phyloP scores from a whole-genome alignment of 2,329 filamentous ascomycete species.

The Colletotrichum truncatum region DNA sequence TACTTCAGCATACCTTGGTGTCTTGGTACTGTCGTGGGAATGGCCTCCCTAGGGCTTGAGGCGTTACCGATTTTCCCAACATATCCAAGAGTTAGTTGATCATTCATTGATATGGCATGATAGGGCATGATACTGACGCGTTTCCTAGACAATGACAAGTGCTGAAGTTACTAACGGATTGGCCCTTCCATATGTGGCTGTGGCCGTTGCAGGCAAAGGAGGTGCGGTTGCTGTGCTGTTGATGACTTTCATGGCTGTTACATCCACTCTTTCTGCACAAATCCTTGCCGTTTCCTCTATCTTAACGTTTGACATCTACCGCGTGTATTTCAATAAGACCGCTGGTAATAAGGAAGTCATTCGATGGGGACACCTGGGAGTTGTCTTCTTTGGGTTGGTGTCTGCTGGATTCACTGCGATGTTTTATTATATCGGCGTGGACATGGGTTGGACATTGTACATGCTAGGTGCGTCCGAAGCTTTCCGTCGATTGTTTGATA shows the following conservation, averaged over 20 bases:
- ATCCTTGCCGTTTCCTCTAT: conserved; percentile 63
- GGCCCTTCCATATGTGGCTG: conserved; percentile 75
- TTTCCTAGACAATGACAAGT: conserved; percentile 56
- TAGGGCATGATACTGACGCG: not conserved
- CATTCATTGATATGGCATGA: not conserved
- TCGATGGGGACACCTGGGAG: conserved; percentile 60
- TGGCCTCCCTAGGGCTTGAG: conserved; percentile 57
- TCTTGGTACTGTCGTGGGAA: conserved; percentile 59
- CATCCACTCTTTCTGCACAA: conserved; percentile 61
- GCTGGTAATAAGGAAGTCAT: conserved; percentile 60
- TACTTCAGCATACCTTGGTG: conserved; percentile 65
- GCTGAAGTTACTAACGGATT: conserved; percentile 73
- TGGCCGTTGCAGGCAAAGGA: conserved; percentile 74
- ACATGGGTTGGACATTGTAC: conserved; percentile 63
- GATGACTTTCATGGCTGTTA: conserved; percentile 82
- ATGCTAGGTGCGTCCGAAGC: conserved; percentile 64
- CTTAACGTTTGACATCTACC: conserved; percentile 63
- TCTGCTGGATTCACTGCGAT: conserved; percentile 61
- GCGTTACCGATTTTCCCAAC: conserved; percentile 60
- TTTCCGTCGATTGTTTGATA: conserved; percentile 49
- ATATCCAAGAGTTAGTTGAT: conserved; percentile 50
- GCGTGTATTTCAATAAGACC: conserved; percentile 55
- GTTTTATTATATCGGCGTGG: conserved; percentile 62
- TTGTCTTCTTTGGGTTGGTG: conserved; percentile 61
- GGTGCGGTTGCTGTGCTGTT: conserved; percentile 75